These are phyloP conservation scores for Fusarium pseudograminearum DNA, from an alignment of 2,329 filamentous ascomycete genomes.

Conservation along the genomic window DNA sequence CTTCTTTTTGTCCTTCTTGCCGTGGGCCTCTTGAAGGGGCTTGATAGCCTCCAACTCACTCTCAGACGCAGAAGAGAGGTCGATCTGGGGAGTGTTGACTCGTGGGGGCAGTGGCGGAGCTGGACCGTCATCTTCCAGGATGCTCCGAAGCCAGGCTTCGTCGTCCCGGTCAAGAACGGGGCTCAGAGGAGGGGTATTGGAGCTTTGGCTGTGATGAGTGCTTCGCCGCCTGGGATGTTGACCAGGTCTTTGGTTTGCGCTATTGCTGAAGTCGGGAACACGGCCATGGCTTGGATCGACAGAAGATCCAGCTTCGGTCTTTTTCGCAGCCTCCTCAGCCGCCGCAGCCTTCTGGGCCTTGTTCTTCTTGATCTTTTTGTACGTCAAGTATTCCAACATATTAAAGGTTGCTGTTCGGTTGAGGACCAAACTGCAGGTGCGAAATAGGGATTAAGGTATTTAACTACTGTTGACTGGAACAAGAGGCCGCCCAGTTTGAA, in stretches of 20 bases:
- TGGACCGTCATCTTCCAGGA: conserved; percentile 60
- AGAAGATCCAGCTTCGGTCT: conserved; percentile 26
- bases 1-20: conserved; percentile 48
- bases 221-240: conserved; percentile 24
- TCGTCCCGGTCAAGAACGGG: conserved; percentile 68
- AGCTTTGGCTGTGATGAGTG: conserved; percentile 47
- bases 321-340: conserved; percentile 40
- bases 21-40: conserved; percentile 48
- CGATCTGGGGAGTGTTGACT: conserved; percentile 63
- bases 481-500: conserved; percentile 39
- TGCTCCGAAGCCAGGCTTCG: conserved; percentile 67
- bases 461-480: conserved; percentile 6
- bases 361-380: conserved; percentile 73
- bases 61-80: conserved; percentile 46
- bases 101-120: conserved; percentile 68
- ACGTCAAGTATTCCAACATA: conserved; percentile 74
- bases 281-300: conserved; percentile 27
- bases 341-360: conserved; percentile 61
- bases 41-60: conserved; percentile 47
- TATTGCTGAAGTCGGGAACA: conserved; percentile 31
- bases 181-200: conserved; percentile 43
- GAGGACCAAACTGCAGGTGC: neutral
- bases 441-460: conserved; percentile 21
- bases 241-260: conserved; percentile 22
- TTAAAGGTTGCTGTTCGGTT: conserved; percentile 14